These are phyloP conservation scores for Tuber indicum DNA, from an alignment of 495 filamentous ascomycete species.

Conservation along the genomic window DNA sequence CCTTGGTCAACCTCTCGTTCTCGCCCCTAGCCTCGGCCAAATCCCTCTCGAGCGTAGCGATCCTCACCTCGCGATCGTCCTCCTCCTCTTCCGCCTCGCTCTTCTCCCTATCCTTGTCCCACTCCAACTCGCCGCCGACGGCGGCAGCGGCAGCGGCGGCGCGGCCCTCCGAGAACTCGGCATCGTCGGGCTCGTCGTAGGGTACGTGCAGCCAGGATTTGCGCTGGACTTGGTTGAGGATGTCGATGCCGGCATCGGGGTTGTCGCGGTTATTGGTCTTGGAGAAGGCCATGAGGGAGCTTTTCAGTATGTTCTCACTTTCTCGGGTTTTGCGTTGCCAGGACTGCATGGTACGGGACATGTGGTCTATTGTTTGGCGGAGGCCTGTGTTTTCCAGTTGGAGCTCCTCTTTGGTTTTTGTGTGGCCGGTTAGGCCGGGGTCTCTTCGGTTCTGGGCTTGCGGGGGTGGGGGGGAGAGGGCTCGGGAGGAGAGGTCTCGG, in stretches of 20 bases:
- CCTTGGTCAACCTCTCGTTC: conserved; percentile 25
- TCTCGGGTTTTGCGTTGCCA: conserved; percentile 38
- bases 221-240: conserved; percentile 31
- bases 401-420: conserved; percentile 38
- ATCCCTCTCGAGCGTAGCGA: conserved; percentile 16
- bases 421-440: conserved; percentile 18
- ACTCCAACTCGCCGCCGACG: conserved; percentile 17
- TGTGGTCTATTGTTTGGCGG: conserved; percentile 35
- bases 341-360: conserved; percentile 34
- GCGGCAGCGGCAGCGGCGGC: background rate
- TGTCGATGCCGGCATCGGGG: conserved; percentile 27
- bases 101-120: conserved; percentile 12
- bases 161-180: conserved; percentile 20
- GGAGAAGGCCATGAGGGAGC: conserved; percentile 31
- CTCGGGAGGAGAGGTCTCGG: background rate
- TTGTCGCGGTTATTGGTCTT: conserved; percentile 4
- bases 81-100: conserved; percentile 15
- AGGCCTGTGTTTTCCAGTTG: conserved; percentile 38
- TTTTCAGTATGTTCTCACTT: conserved; percentile 34
- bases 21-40: conserved; percentile 1
- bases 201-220: conserved; percentile 35
- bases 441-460: conserved; percentile 6
- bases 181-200: conserved; percentile 35
- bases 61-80: conserved; percentile 9
- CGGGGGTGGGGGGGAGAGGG: background rate